Evolutionary conservation across 2,329 filamentous ascomycete species (phyloP).

Genomic region (Fusarium beomiforme): DNA sequence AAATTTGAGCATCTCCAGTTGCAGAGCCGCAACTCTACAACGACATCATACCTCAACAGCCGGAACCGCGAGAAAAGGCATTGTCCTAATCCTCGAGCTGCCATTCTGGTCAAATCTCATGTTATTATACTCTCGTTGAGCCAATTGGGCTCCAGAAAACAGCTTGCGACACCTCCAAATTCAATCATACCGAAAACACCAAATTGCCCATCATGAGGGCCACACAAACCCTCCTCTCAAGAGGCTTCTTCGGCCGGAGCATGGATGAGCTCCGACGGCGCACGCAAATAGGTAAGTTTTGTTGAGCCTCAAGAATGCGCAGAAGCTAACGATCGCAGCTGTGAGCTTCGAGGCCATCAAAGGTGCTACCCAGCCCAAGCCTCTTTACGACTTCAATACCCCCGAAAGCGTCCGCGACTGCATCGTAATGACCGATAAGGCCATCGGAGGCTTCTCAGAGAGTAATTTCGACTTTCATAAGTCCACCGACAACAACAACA

Average conservation of each 20-base stretch:
- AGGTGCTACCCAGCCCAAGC: constrained; percentile 69
- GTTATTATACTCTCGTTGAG: constrained; percentile 40
- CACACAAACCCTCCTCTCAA: constrained; percentile 55
- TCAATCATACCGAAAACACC: background rate
- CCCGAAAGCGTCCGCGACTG: constrained; percentile 59
- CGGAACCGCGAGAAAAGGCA: background rate
- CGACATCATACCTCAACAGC: background rate
- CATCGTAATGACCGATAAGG: constrained; percentile 86
- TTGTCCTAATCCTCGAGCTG: background rate
- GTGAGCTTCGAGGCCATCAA: constrained; percentile 76
- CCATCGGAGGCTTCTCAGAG: constrained; percentile 87
- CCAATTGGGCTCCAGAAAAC: constrained; percentile 41
- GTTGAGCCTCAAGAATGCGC: accelerated
- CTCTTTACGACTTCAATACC: constrained; percentile 71
- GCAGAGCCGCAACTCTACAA: constrained; percentile 5
- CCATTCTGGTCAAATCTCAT: constrained; percentile 19
- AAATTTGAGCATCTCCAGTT: background rate
- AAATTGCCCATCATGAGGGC: constrained; percentile 56
- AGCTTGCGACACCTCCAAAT: constrained; percentile 14
- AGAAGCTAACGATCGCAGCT: constrained; percentile 55
- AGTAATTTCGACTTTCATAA: constrained; percentile 73
- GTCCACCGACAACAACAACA: background rate
- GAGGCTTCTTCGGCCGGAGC: constrained; percentile 67
- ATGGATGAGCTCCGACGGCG: constrained; percentile 68
- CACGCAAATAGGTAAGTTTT: constrained; percentile 60